Conservation (phyloP, 805 yeast genomes). For the Starmerella sp. region DNA sequence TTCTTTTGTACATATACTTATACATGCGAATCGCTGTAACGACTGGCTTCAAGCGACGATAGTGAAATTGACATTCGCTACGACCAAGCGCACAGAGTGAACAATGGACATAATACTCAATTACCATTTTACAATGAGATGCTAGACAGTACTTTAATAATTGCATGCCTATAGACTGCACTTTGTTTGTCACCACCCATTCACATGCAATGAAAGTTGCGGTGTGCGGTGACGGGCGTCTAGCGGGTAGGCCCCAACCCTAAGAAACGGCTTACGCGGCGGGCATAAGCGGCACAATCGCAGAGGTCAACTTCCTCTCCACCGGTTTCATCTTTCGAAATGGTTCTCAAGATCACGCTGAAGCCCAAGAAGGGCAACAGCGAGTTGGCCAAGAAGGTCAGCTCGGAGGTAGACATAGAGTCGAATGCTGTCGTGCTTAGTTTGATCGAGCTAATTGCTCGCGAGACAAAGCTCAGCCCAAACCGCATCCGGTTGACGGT, state of each 20-base stretch:
- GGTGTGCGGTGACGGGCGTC: background rate
- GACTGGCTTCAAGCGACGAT: too few relatives aligned
- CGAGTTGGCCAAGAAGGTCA: slow-evolving; percentile 6
- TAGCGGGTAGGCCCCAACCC: background rate
- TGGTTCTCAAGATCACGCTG: slow-evolving; percentile 10
- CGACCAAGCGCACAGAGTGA: too few relatives aligned
- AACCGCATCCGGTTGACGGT: slow-evolving; percentile 49
- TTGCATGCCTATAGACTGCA: too few relatives aligned
- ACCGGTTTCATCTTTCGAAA: background rate
- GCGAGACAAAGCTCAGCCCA: slow-evolving; percentile 34
- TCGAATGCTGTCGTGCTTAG: slow-evolving; percentile 5
- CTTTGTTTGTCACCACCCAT: too few relatives aligned
- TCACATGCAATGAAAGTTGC: background rate
- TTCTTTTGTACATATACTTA: background rate
- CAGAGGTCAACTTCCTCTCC: background rate
- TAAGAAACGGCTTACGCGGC: background rate
- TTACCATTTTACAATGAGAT: too few relatives aligned
- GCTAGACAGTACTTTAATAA: too few relatives aligned
- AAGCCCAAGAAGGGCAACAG: slow-evolving; percentile 16
- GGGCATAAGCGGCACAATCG: background rate
- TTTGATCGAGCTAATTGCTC: slow-evolving; percentile 7
- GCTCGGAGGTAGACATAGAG: slow-evolving; percentile 8
- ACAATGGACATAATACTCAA: too few relatives aligned
- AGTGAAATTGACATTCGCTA: too few relatives aligned
- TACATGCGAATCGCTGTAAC: background rate